phyloP scores from a whole-genome alignment of 2,329 filamentous ascomycete species.

The Pyrenochaeta sp. region DNA sequence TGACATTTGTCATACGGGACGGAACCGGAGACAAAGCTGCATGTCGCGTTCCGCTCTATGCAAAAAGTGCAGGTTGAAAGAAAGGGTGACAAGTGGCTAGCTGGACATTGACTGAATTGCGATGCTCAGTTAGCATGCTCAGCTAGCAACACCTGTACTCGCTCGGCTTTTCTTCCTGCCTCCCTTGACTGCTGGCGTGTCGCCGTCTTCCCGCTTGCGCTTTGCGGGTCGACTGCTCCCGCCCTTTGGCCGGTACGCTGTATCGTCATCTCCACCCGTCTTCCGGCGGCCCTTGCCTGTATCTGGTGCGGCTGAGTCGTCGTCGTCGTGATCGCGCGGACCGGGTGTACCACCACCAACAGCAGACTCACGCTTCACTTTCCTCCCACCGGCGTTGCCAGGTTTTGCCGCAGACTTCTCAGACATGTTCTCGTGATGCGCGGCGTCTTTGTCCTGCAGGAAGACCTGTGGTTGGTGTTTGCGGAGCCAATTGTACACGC shows the following conservation, averaged over 20 bases:
- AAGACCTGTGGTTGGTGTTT: slow-evolving; percentile 86
- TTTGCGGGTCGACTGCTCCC: slow-evolving; percentile 53
- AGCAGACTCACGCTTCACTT: slow-evolving; percentile 44
- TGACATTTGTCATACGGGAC: neutral
- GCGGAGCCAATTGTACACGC: slow-evolving; percentile 94
- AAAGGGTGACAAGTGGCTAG: neutral
- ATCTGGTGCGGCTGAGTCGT: slow-evolving; percentile 50
- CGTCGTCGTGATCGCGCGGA: slow-evolving; percentile 52
- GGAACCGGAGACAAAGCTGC: neutral
- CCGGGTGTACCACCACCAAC: slow-evolving; percentile 42
- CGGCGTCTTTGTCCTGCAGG: slow-evolving; percentile 72
- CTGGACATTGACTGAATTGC: neutral
- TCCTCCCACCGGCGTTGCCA: slow-evolving; percentile 36
- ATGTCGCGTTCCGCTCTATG: neutral
- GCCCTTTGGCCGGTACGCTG: slow-evolving; percentile 59
- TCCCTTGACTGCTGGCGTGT: slow-evolving; percentile 33
- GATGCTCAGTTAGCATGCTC: slow-evolving; percentile 1
- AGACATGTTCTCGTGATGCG: slow-evolving; percentile 49
- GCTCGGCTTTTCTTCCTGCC: slow-evolving; percentile 45
- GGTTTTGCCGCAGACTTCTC: slow-evolving; percentile 42
- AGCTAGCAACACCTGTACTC: slow-evolving; percentile 28
- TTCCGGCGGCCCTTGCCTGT: slow-evolving; percentile 34
- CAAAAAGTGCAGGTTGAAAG: neutral
- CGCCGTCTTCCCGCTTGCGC: slow-evolving; percentile 54
- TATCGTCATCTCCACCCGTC: slow-evolving; percentile 52